Evolutionary conservation across 75 land plant species (phyloP).

Genomic region (Picea sitchensis): DNA sequence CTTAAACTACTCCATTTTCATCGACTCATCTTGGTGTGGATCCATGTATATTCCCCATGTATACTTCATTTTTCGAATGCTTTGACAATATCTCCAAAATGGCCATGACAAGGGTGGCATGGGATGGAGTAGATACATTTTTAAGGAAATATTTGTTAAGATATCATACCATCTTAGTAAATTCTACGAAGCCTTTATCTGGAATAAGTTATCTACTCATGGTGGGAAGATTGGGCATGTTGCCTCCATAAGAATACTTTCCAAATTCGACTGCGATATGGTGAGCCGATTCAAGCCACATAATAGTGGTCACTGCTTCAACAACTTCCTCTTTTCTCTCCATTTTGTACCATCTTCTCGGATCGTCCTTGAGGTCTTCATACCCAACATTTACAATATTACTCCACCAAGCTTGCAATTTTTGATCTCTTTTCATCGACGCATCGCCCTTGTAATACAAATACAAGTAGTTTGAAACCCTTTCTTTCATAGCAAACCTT

Average conservation of each 20-base stretch:
- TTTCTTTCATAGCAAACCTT: constrained; percentile 38
- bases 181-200: constrained; percentile 47
- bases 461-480: constrained; percentile 44
- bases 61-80: constrained; percentile 64
- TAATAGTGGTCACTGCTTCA: constrained; percentile 32
- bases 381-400: constrained; percentile 45
- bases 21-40: constrained; percentile 22
- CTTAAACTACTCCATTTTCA: neutral
- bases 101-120: constrained; percentile 33
- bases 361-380: constrained; percentile 39
- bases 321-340: constrained; percentile 20
- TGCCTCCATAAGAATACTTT: constrained; percentile 64
- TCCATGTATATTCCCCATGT: constrained; percentile 38
- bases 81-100: constrained; percentile 53
- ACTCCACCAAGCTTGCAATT: constrained; percentile 55
- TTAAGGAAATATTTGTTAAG: constrained; percentile 52
- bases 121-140: constrained; percentile 41
- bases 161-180: constrained; percentile 42
- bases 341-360: constrained; percentile 43
- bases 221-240: constrained; percentile 54
- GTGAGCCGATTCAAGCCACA: constrained; percentile 32
- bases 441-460: constrained; percentile 34
- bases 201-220: constrained; percentile 70
- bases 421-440: constrained; percentile 26
- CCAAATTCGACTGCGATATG: constrained; percentile 53